Conservation (phyloP, 805 yeast species). For the Yamadazyma phyllophila region DNA sequence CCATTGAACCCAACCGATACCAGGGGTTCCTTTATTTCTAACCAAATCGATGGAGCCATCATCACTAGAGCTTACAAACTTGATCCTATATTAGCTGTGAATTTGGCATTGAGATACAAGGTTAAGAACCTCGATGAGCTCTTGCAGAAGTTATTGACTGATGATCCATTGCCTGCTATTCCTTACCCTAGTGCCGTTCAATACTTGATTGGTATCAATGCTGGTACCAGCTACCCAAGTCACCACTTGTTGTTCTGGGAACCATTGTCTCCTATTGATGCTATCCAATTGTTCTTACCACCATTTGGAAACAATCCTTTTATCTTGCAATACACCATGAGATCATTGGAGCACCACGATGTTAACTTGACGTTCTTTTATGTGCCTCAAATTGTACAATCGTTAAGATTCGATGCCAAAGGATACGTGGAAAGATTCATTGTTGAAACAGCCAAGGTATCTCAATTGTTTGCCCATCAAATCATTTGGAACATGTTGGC, state of each 20-base stretch:
- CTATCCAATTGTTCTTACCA: constrained; percentile 80
- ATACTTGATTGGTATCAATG: constrained; percentile 45
- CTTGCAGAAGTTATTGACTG: constrained; percentile 45
- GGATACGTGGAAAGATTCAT: constrained; percentile 90
- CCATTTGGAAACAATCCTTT: constrained; percentile 63
- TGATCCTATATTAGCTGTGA: constrained; percentile 72
- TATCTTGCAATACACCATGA: constrained; percentile 82
- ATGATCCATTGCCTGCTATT: constrained; percentile 59
- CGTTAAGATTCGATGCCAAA: constrained; percentile 72
- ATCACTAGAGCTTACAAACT: constrained; percentile 59
- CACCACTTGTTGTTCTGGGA: constrained; percentile 63
- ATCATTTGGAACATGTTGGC: constrained; percentile 98
- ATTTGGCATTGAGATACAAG: constrained; percentile 61
- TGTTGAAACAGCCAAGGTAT: constrained; percentile 86
- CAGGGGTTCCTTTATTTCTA: constrained; percentile 33
- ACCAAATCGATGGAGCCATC: constrained; percentile 36
- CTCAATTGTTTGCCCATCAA: constrained; percentile 93
- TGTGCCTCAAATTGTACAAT: constrained; percentile 97
- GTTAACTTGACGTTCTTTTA: constrained; percentile 89
- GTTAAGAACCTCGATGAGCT: constrained; percentile 36
- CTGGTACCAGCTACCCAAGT: constrained; percentile 35
- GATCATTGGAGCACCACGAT: constrained; percentile 84
- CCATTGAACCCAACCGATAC: constrained; percentile 49
- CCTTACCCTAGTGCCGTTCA: constrained; percentile 58
- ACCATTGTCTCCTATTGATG: constrained; percentile 75